Conservation (phyloP, 805 yeast species). For the Wickerhamiella vanderwaltii region DNA sequence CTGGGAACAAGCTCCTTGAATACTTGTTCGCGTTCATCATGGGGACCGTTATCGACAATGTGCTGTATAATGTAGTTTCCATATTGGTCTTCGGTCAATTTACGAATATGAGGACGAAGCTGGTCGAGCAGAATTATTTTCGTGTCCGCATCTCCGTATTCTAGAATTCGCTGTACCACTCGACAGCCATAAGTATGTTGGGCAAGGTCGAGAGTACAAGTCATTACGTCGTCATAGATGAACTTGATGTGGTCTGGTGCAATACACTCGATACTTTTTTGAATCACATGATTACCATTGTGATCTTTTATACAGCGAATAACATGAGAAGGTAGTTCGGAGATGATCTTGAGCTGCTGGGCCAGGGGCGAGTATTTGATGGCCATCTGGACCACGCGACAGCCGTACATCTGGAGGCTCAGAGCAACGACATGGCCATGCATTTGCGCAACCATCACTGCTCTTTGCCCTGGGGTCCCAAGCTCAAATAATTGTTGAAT, state of each 20-base stretch:
- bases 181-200: slow-evolving; percentile 97
- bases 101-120: slow-evolving; percentile 56
- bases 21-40: slow-evolving; percentile 46
- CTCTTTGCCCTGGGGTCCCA: slow-evolving; percentile 60
- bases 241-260: slow-evolving; percentile 61
- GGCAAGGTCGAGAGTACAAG: slow-evolving; percentile 66
- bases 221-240: slow-evolving; percentile 51
- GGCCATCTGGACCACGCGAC: slow-evolving; percentile 93
- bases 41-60: slow-evolving; percentile 67
- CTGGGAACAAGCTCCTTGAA: slow-evolving; percentile 56
- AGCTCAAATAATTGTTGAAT: slow-evolving; percentile 86
- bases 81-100: slow-evolving; percentile 85
- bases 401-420: slow-evolving; percentile 93
- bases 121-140: slow-evolving; percentile 58
- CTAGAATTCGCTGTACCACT: slow-evolving; percentile 84
- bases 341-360: slow-evolving; percentile 55
- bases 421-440: slow-evolving; percentile 59
- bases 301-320: slow-evolving; percentile 77
- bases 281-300: slow-evolving; percentile 96
- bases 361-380: slow-evolving; percentile 54
- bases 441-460: slow-evolving; percentile 57
- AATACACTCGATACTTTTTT: slow-evolving; percentile 79
- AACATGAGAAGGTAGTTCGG: slow-evolving; percentile 54
- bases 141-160: slow-evolving; percentile 55
- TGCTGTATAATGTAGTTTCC: slow-evolving; percentile 98